Conservation (phyloP, 176 grass and related monocot species). For the Zizania latifolia region DNA sequence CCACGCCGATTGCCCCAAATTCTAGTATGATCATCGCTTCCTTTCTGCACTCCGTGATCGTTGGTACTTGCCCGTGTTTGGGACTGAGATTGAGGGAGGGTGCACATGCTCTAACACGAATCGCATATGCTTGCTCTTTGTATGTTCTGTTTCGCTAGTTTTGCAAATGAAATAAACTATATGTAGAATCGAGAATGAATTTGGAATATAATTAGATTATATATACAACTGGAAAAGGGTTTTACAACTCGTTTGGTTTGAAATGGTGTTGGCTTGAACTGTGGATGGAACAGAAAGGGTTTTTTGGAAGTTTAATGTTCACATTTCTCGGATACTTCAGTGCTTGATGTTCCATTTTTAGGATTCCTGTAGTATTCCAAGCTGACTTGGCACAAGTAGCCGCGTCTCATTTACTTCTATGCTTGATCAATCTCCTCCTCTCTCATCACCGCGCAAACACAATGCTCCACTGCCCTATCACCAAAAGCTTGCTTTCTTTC, state of each 20-base stretch:
- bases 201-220: too few species aligned
- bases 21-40: constrained; percentile 41
- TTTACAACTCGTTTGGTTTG: neutral
- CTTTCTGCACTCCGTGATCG: neutral
- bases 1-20: constrained; percentile 30
- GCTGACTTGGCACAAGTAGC: constrained; percentile 77
- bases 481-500: too few species aligned
- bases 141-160: neutral
- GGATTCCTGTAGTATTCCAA: constrained; percentile 88
- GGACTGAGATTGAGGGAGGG: neutral
- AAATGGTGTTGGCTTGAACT: neutral
- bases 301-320: neutral
- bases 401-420: constrained; percentile 36
- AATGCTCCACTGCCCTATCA: too few species aligned
- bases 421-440: too few species aligned
- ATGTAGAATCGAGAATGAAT: too few species aligned
- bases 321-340: neutral
- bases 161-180: neutral
- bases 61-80: neutral
- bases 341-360: constrained; percentile 1
- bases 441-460: too few species aligned
- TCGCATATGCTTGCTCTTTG: neutral
- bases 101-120: neutral
- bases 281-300: neutral
- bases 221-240: neutral